Base-by-base conservation (phyloP, 371 early-diverging fungal genomes). In the Cokeromyces recurvatus region DNA sequence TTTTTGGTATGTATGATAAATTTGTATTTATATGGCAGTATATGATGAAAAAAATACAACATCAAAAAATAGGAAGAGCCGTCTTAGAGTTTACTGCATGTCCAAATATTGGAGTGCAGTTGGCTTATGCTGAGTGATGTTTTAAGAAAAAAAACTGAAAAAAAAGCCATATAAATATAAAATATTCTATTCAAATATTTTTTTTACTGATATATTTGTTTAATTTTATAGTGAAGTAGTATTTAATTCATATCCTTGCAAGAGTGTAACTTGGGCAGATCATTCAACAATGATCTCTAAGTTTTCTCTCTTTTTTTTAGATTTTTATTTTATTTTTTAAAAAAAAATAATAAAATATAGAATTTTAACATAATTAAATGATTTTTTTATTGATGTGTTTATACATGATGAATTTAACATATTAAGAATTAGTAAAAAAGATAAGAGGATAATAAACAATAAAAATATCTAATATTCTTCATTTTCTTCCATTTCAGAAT, bases 401-500 rank as follows among this genome's bases (percentile, higher is more conserved):
- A 34, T 34, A 34, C 14, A 34, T 34, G n/a, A n/a, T 34, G n/a
- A n/a, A n/a, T n/a, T n/a, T n/a, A n/a, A 5, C 29, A 29, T 7
- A 29, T 7, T 29, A 29, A 7, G 11, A 29, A 29, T 21, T 3
- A 38, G 12, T 38, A 38, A 38, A 38, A 34, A 34, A 34, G 15
- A 10, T 34, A 4, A 10, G n/a, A 12, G 3, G 20, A 3, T n/a
- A n/a, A n/a, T n/a, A n/a, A n/a, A n/a, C n/a, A n/a, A n/a, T n/a
- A n/a, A n/a, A n/a, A n/a, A n/a, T n/a, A n/a, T 27, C 14, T 43
- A 42, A 22, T 50, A 50, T 31, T 51, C 39, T 2, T 51, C 44
- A 20, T 48, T 55, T 32, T 60, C 61, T 42, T 65, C 66, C 55
- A 86, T 85, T 58, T 87, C 89, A 48, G 85, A 89, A 39, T 79